A percentile compares a stretch with the other conserved stretches of the same genome.
phyloP scores from a whole-genome alignment of 768 basidiomycete species.

The Boletus sp. region DNA sequence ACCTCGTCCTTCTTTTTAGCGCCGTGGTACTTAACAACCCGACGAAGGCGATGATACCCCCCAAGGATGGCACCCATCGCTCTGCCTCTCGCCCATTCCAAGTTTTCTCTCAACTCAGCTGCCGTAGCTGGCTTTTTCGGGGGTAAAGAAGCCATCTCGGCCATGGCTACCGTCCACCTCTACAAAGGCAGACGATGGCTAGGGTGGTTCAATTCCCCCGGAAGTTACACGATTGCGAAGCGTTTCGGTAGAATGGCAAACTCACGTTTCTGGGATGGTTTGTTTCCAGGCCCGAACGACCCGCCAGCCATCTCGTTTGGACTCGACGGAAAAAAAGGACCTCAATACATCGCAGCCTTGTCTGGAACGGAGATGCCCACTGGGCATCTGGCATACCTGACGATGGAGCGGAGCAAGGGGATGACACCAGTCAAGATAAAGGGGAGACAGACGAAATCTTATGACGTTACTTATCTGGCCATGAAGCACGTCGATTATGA shows the following conservation, averaged over 20 bases:
- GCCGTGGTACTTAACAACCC: background rate
- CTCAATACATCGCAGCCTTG: constrained; percentile 26
- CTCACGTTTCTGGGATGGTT: constrained; percentile 30
- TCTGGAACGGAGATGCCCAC: constrained; percentile 31
- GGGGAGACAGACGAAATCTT: constrained; percentile 10
- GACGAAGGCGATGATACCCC: background rate
- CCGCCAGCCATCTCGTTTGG: constrained; percentile 27
- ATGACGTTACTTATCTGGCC: constrained; percentile 18
- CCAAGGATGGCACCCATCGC: constrained; percentile 11
- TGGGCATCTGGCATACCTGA: constrained; percentile 27
- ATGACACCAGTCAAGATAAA: background rate
- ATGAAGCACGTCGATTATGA: constrained; percentile 10
- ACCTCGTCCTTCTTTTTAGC: background rate
- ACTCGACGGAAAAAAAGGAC: constrained; percentile 29
- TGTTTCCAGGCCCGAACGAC: constrained; percentile 30
- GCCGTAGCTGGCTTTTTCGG: constrained; percentile 37
- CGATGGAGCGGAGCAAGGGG: constrained; percentile 16
- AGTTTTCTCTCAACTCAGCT: constrained; percentile 26
- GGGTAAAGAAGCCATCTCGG: constrained; percentile 35
- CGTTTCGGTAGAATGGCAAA: constrained; percentile 31
- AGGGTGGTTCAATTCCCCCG: constrained; percentile 37
- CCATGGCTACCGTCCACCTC: constrained; percentile 33
- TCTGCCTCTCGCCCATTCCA: constrained; percentile 3
- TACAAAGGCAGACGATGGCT: constrained; percentile 31
- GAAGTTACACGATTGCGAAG: constrained; percentile 32